Base-by-base conservation (phyloP, 2,329 filamentous ascomycete genomes). In the Sporothrix humicola region DNA sequence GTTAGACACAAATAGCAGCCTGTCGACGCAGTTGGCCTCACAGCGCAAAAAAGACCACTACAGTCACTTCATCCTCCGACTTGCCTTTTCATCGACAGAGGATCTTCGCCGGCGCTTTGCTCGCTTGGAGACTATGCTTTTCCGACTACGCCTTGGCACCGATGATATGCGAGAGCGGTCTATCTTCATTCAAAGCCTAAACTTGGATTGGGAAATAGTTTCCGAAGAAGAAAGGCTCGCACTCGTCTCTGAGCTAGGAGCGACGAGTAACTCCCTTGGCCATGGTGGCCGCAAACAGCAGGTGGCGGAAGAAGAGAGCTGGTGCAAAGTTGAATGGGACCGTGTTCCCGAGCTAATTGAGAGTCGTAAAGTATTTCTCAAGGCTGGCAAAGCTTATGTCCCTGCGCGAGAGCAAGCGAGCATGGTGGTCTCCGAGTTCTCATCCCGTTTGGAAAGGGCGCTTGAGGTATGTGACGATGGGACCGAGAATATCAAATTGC, bases 251-350 rank as follows among this genome's bases (percentile, higher is more conserved):
- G 87, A 92, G 74, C 82, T 97, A 70, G 83, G 86, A 0, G 88
- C 89, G 2, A 84, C 88, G 2, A 83, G 80, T 2, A 84, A 80
- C 10, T 80, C 80, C 0, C 78, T 78, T 5, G 82, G 81, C 71
- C n/a, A 79, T 58, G 65, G 71, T 1, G 61, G 79, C 66, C 84
- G 83, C 76, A 84, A 81, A 74, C 79, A 79, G 61, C 78, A 78
- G 15, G 77, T 79, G 31, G 82, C 85, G 6, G 94, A 97, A 17
- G 93, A 97, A 58, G 93, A 96, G 78, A 90, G 85, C 37, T 99
- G 94, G 92, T 97, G 97, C 86, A 98, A 98, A 83, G 94, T 98
- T 0, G 94, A 98, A 79, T 99, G 95, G 94, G 92, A 94, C 80
- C 89, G 91, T 48, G 96, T 99, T 0, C 94, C 95, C 0, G 95